Base-by-base conservation (phyloP, 495 filamentous ascomycete genomes). In the Penicillium canescens region DNA sequence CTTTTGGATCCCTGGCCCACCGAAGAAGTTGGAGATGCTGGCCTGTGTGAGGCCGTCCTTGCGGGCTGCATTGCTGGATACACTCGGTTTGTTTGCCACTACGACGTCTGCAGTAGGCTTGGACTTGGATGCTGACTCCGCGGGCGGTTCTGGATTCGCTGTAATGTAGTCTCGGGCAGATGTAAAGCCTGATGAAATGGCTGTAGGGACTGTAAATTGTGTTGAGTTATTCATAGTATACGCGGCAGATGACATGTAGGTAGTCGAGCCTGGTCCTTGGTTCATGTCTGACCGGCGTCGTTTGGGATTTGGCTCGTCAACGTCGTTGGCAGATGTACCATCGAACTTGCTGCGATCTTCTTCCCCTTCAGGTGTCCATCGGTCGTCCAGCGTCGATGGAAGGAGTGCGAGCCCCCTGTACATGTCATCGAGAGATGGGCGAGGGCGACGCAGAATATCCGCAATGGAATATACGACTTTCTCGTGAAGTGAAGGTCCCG, bases 361-460 rank as follows among this genome's bases (percentile, higher is more conserved):
- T 41, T 80, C 76, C 23, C 86, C 85, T 41, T 79, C 79, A 2
- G 82, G 57, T 3, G 86, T 84, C 76, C 83, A 90, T 24, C 77
- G 68, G 54, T 89, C 79, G 59, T 91, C 89, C 44, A 83, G 73
- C 6, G 75, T 56, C 28, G 78, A 82, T 5, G 85, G 60, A 3
- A 71, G 62, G 14, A 64, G 71, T n/a, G 64, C 67, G 36, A 75
- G 64, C 18, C 63, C 71, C 50, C 75, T 69, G 11, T 77, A 58
- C 50, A 90, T 79, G 3, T 75, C 73, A 9, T 58, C 61, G 24
- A 70, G 49, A 18, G 73, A 65, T 6, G 88, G 87, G 34, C 75
- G 77, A 4, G 71, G 60, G 24, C 86, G 78, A 13, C 80, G 69
- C 14, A 92, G 69, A 44, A 90, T 91, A 40, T 79, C 76, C 12